Evolutionary conservation across 257 asterid species (phyloP), one percentile per base, ranked within the genome.

Genomic region (Avicennia marina): DNA sequence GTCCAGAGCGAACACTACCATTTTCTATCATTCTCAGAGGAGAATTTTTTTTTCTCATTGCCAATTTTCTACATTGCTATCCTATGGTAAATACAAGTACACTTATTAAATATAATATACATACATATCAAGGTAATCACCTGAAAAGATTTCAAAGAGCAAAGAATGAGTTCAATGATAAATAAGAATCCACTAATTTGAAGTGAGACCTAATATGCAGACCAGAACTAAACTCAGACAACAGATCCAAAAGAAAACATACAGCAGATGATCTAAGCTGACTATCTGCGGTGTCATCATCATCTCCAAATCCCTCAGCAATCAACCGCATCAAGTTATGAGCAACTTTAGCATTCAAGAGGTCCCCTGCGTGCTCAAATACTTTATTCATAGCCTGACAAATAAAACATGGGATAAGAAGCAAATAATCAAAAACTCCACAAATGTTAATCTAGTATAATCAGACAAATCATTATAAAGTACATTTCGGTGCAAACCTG

Each of bases 251-350:
- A 56, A 64, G 56, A 60, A 56, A 62, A 75, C 93, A 60, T 91
- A 91, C 99, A 64, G 99, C 99, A n/a, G 97, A 89, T 46, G 94
- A 89, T 80, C 96, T 80, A 67, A 93, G 93, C 81, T 77, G 94
- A 70, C 78, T 82, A 47, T 93, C 97, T 65, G 96, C 87, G 64
- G 85, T 70, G 58, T 74, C 78, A 73, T 93, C 86, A 53, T 89
- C 97, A 75, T 80, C 95, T 31, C 97, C 95, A 73, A 93, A 93
- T 66, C 99, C 97, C 72, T 93, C 97, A 18, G 97, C 95, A 73
- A 89, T 93, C 78, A 93, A 72, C 48, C 83, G 80, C 99, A 93
- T 93, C 78, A 93, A 77, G 77, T 86, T 93, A 78, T 93, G 99
- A 16, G 95, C 95, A 58, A 89, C 95, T 78, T 93, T 93, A 58